Evolutionary conservation across 257 asterid species (phyloP).

Genomic region (Solanum appendiculatum): DNA sequence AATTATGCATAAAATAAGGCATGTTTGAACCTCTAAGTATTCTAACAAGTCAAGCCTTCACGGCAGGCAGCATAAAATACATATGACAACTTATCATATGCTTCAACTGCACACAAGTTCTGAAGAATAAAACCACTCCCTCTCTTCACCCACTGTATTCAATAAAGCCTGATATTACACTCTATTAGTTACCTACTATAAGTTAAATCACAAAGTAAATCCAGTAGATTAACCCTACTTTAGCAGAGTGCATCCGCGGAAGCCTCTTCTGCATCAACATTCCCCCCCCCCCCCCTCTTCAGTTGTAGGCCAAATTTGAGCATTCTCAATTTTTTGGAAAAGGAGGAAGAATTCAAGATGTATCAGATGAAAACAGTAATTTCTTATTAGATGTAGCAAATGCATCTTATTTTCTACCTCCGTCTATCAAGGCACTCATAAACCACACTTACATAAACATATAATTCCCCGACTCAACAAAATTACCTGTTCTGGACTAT

Average conservation of each 20-base stretch:
- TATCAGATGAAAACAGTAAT: background rate
- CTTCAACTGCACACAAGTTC: background rate
- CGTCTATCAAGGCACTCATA: background rate
- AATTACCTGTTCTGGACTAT: constrained; percentile 79
- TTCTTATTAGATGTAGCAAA: background rate
- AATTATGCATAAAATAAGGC: background rate
- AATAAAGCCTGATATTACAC: background rate
- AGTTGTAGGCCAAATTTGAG: background rate
- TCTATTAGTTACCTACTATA: background rate
- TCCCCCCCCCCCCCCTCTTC: background rate
- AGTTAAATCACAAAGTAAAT: background rate
- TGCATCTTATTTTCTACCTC: background rate
- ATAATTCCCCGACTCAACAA: background rate
- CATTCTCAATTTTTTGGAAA: background rate
- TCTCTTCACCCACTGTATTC: background rate
- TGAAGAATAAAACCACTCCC: background rate
- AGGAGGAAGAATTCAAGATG: background rate
- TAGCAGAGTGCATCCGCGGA: background rate
- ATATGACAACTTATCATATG: background rate
- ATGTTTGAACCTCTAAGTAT: background rate
- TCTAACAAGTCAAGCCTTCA: background rate
- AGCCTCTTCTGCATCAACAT: background rate
- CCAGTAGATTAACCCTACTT: background rate
- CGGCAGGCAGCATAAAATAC: background rate
- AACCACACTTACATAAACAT: background rate